These are phyloP conservation scores for Entoloma clypeatum DNA, from an alignment of 1,284 basidiomycete species.

Conservation along the genomic window DNA sequence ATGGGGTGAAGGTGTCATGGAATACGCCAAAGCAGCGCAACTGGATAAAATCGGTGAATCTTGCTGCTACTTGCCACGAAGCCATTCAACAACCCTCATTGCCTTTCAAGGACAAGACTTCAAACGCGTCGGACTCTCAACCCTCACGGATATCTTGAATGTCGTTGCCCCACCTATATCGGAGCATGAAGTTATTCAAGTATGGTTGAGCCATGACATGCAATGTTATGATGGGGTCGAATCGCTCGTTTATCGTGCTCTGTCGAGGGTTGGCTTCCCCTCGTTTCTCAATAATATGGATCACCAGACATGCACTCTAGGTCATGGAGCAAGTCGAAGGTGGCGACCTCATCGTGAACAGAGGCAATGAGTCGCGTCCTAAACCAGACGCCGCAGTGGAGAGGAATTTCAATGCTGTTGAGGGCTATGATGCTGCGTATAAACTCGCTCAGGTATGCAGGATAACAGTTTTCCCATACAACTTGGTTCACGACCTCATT, in stretches of 20 bases:
- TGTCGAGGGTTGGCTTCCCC: conserved; percentile 59
- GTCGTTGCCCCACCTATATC: conserved; percentile 98
- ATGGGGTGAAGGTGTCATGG: conserved; percentile 64
- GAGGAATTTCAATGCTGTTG: conserved; percentile 78
- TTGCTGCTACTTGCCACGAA: background rate
- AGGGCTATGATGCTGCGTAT: conserved; percentile 80
- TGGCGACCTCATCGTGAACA: conserved; percentile 86
- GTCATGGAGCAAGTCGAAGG: conserved; percentile 94
- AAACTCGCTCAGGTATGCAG: conserved; percentile 70
- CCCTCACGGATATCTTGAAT: conserved; percentile 87
- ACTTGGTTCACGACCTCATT: conserved; percentile 4
- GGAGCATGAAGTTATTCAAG: conserved; percentile 95
- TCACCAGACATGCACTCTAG: conserved; percentile 33
- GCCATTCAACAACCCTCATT: conserved; percentile 8
- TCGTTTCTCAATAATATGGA: conserved; percentile 1
- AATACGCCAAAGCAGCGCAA: conserved; percentile 73
- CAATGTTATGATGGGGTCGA: conserved; percentile 94
- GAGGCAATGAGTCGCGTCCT: conserved; percentile 71
- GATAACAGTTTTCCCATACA: background rate
- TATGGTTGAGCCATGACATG: conserved; percentile 97
- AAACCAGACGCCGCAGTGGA: conserved; percentile 49
- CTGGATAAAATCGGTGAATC: conserved; percentile 76
- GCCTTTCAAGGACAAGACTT: conserved; percentile 75
- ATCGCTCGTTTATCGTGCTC: conserved; percentile 87
- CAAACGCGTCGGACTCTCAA: conserved; percentile 80